Conservation (phyloP, 78 protist species). For the Reticulomyxa filosa region DNA sequence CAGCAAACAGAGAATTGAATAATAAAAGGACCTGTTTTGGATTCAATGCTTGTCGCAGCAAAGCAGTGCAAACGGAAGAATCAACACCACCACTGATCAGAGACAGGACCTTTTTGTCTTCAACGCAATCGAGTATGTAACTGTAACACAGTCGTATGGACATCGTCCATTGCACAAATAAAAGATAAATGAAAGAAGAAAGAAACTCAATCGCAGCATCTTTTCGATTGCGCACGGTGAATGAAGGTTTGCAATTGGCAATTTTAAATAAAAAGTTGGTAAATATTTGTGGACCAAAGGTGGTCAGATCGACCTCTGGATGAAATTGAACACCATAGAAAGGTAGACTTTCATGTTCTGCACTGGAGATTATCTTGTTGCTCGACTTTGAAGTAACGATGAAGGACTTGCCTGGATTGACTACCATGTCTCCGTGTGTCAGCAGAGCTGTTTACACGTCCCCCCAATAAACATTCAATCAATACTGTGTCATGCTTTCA, state of each 20-base stretch:
- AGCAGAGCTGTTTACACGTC: constrained; percentile 31
- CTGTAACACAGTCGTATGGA: not conserved
- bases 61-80: constrained; percentile 73
- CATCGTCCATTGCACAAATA: not conserved
- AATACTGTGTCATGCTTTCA: too few species aligned
- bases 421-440: constrained; percentile 79
- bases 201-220: constrained; percentile 27
- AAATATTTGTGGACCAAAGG: constrained; percentile 16
- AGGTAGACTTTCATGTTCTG: not conserved
- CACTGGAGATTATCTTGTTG: constrained; percentile 22
- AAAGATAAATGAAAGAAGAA: too few species aligned
- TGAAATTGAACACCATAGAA: constrained; percentile 61
- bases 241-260: constrained; percentile 13
- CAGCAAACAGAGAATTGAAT: not conserved
- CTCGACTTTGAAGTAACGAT: constrained; percentile 18
- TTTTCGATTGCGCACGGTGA: constrained; percentile 34
- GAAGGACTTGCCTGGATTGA: constrained; percentile 48
- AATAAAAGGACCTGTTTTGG: too few species aligned
- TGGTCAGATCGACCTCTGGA: constrained; percentile 71
- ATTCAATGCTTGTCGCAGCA: constrained; percentile 61
- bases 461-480: too few species aligned
- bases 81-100: constrained; percentile 87
- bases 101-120: constrained; percentile 31
- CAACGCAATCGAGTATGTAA: not conserved
- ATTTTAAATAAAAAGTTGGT: not conserved